Percentiles rank a stretch among this genome's conserved stretches.
Conservation (phyloP, 495 filamentous ascomycete species). For the Tetracladium marchalianum region DNA sequence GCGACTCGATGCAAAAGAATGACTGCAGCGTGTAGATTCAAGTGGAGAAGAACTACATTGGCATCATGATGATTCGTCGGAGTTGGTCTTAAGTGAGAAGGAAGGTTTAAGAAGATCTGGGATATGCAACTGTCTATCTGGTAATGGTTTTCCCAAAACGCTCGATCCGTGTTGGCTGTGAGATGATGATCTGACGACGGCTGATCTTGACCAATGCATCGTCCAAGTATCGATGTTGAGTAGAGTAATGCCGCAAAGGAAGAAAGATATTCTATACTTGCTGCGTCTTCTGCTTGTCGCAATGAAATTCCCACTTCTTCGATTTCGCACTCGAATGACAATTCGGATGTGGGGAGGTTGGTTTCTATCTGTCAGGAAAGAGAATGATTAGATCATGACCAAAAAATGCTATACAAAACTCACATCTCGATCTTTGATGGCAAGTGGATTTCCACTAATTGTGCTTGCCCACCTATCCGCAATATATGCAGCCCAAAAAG, state of each 20-base stretch:
- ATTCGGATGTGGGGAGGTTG: slow-evolving; percentile 71
- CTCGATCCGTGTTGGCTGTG: slow-evolving; percentile 40
- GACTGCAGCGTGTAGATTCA: slow-evolving; percentile 87
- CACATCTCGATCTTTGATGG: slow-evolving; percentile 72
- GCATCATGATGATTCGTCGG: slow-evolving; percentile 53
- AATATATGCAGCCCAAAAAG: slow-evolving; percentile 87
- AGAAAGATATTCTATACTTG: slow-evolving; percentile 57
- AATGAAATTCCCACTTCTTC: slow-evolving; percentile 57
- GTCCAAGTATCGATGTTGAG: slow-evolving; percentile 76
- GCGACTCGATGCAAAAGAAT: slow-evolving; percentile 94
- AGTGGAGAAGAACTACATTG: slow-evolving; percentile 86
- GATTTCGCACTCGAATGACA: slow-evolving; percentile 67
- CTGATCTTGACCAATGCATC: slow-evolving; percentile 58
- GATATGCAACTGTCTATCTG: slow-evolving; percentile 77
- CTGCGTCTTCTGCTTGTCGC: slow-evolving; percentile 53
- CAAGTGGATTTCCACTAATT: slow-evolving; percentile 94
- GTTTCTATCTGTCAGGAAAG: slow-evolving; percentile 47
- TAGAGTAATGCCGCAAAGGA: slow-evolving; percentile 70
- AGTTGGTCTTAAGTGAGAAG: slow-evolving; percentile 67
- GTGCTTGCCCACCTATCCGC: slow-evolving; percentile 86
- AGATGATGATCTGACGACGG: background rate
- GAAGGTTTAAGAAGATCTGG: slow-evolving; percentile 73
- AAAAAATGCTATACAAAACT: background rate
- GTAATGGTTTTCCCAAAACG: slow-evolving; percentile 90
- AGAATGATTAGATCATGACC: too few relatives aligned